Conservation (phyloP, 2,329 filamentous ascomycete species). For the Hypoxylon sp. region DNA sequence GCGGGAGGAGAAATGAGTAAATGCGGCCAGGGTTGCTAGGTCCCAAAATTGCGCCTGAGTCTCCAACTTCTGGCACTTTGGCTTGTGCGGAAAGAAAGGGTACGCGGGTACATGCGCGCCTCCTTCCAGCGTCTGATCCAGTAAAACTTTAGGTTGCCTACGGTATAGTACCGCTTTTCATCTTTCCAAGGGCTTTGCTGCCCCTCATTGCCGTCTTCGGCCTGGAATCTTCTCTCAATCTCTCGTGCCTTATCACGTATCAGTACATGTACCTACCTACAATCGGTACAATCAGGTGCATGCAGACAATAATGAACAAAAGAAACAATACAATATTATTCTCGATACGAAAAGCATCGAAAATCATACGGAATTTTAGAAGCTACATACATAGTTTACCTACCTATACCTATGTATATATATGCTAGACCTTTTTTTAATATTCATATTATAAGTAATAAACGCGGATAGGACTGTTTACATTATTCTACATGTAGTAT, state of each 20-base stretch:
- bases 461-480: background rate
- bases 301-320: constrained; percentile 4
- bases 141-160: constrained; percentile 15
- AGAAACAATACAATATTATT: constrained; percentile 10
- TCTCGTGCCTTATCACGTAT: constrained; percentile 23
- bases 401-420: background rate
- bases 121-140: constrained; percentile 27
- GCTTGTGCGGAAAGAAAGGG: constrained; percentile 40
- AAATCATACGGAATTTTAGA: background rate
- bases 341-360: constrained; percentile 12
- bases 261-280: constrained; percentile 6
- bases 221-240: constrained; percentile 43
- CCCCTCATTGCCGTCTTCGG: constrained; percentile 47
- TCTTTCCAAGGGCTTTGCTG: constrained; percentile 35
- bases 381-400: background rate
- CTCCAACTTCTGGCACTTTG: constrained; percentile 43
- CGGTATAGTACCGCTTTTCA: constrained; percentile 11
- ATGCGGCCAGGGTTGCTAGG: constrained; percentile 42
- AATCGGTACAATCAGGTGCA: background rate
- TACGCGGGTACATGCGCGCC: constrained; percentile 35
- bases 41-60: constrained; percentile 42
- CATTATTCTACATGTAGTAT: constrained; percentile 15
- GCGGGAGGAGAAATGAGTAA: constrained; percentile 49
- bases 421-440: background rate
- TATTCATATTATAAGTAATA: background rate